Percentiles rank a stretch among this genome's conserved stretches.
Conservation (phyloP, 148 eudicot genomes). For the Simmondsia chinensis region DNA sequence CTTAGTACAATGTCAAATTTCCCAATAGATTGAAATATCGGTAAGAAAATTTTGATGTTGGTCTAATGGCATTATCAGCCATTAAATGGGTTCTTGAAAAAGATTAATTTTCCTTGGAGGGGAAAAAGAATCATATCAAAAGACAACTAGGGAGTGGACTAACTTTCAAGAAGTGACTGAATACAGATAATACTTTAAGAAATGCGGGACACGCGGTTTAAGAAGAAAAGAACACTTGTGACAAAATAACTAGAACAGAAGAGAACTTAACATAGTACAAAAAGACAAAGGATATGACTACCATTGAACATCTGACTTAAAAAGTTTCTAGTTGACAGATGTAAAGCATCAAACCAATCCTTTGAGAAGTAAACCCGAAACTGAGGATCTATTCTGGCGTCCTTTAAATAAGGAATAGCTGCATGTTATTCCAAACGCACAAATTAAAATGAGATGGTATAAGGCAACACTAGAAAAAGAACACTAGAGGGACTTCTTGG, state of each 20-base stretch:
- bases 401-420: conserved; percentile 72
- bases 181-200: too few relatives aligned
- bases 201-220: too few relatives aligned
- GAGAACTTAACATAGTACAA: neutral
- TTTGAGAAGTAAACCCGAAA: conserved; percentile 76
- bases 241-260: neutral
- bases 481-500: neutral
- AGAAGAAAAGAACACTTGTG: too few relatives aligned
- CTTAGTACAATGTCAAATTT: too few relatives aligned
- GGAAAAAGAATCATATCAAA: too few relatives aligned
- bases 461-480: conserved; percentile 5
- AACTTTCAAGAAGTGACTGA: too few relatives aligned
- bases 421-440: conserved; percentile 17
- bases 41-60: too few relatives aligned
- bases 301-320: conserved; percentile 70
- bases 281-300: conserved; percentile 71
- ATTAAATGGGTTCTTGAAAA: too few relatives aligned
- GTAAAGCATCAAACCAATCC: conserved; percentile 82
- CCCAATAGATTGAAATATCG: too few relatives aligned
- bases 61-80: too few relatives aligned
- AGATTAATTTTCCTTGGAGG: too few relatives aligned
- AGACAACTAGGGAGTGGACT: too few relatives aligned
- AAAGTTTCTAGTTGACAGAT: conserved; percentile 72
- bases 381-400: conserved; percentile 62
- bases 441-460: conserved; percentile 3